Evolutionary conservation across 805 yeast genomes (phyloP).

Genomic region (Jamesozyma spencerorum): DNA sequence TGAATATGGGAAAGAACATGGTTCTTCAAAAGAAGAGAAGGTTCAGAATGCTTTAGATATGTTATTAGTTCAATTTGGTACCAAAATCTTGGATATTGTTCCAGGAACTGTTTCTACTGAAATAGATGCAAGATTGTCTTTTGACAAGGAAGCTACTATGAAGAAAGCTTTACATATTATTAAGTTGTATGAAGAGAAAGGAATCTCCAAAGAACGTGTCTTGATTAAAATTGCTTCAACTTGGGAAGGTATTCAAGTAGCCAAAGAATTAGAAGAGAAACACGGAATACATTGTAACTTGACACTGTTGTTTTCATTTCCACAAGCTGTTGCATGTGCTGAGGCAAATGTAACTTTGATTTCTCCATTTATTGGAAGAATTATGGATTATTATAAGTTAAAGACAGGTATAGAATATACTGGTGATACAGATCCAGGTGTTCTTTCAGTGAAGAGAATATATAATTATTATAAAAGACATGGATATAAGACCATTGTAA

Average conservation of each 20-base stretch:
- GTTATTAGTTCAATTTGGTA: slow-evolving; percentile 89
- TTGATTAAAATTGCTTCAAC: slow-evolving; percentile 94
- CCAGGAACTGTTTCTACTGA: slow-evolving; percentile 99
- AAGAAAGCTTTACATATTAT: slow-evolving; percentile 87
- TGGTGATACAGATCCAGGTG: slow-evolving; percentile 85
- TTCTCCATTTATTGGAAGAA: slow-evolving; percentile 98
- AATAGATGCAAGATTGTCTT: slow-evolving; percentile 95
- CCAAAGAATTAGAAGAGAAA: slow-evolving; percentile 83
- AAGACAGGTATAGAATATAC: slow-evolving; percentile 78
- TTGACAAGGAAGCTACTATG: slow-evolving; percentile 86
- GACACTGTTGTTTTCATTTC: slow-evolving; percentile 87
- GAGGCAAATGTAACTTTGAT: slow-evolving; percentile 92
- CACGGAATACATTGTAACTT: slow-evolving; percentile 88
- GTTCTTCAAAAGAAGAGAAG: slow-evolving; percentile 41
- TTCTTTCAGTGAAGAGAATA: slow-evolving; percentile 70
- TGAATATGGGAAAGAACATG: slow-evolving; percentile 62
- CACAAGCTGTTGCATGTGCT: slow-evolving; percentile 97
- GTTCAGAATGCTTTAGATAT: slow-evolving; percentile 79
- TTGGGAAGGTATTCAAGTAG: slow-evolving; percentile 98
- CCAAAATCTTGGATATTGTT: slow-evolving; percentile 80
- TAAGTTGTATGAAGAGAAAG: slow-evolving; percentile 70
- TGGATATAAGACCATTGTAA: slow-evolving; percentile 92
- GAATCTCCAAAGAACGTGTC: slow-evolving; percentile 79
- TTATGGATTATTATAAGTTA: slow-evolving; percentile 95
- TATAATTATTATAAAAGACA: slow-evolving; percentile 95